These are phyloP conservation scores for Bipolaris cookei DNA, from an alignment of 2,329 filamentous ascomycete genomes.

Conservation along the genomic window DNA sequence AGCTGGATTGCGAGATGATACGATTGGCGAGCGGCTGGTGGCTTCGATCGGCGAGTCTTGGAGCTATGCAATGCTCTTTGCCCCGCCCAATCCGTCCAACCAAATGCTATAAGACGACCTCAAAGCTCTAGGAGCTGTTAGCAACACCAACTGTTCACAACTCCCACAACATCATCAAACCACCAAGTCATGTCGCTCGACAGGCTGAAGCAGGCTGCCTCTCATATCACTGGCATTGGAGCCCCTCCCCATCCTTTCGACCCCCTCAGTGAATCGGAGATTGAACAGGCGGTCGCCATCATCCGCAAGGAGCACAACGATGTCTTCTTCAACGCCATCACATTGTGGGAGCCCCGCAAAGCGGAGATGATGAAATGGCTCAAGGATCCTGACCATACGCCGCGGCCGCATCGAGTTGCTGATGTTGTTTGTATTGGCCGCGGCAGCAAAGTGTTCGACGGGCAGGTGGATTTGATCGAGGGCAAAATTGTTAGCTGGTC, in stretches of 20 bases:
- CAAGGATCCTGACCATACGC: constrained; percentile 64
- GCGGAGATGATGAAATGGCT: constrained; percentile 83
- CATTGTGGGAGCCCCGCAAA: constrained; percentile 84
- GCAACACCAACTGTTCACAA: neutral
- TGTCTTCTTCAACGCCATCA: constrained; percentile 85
- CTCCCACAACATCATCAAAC: constrained; percentile 20
- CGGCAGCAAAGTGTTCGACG: constrained; percentile 82
- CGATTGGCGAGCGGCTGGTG: constrained; percentile 10
- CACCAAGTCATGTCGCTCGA: constrained; percentile 65
- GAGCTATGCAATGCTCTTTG: neutral
- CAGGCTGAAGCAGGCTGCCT: constrained; percentile 67
- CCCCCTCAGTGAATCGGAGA: constrained; percentile 74
- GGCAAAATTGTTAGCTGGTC: constrained; percentile 76
- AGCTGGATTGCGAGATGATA: neutral
- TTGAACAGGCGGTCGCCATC: constrained; percentile 71
- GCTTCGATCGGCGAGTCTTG: neutral
- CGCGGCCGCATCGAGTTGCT: constrained; percentile 73
- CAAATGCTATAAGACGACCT: constrained; percentile 32
- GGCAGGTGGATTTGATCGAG: constrained; percentile 73
- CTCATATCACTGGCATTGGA: constrained; percentile 64
- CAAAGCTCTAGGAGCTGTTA: neutral
- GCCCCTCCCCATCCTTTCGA: constrained; percentile 74
- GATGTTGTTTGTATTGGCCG: constrained; percentile 83
- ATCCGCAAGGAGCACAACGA: constrained; percentile 73
- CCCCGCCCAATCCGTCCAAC: constrained; percentile 4